Evolutionary conservation across 2,329 filamentous ascomycete genomes (phyloP).

Genomic region (Cercospora berteroae): DNA sequence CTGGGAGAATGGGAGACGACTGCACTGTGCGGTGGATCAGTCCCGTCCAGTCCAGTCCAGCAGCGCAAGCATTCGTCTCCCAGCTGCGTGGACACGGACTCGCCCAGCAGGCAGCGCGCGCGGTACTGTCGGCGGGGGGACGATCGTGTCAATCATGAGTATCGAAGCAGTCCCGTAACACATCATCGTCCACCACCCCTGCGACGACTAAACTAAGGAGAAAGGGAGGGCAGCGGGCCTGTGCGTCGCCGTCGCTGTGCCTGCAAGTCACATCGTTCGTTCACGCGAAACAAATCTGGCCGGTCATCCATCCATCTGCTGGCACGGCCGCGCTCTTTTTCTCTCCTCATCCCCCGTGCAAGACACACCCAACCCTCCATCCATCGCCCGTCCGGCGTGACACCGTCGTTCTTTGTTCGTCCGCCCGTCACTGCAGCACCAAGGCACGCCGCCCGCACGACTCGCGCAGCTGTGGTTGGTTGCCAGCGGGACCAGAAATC

Average conservation of each 20-base stretch:
- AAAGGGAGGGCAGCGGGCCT: slow-evolving; percentile 2
- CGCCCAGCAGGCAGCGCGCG: background rate
- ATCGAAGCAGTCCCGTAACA: background rate
- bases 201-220: slow-evolving; percentile 5
- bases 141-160: slow-evolving; percentile 2
- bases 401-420: slow-evolving; percentile 19
- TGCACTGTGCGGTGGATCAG: background rate
- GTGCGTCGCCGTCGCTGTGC: background rate
- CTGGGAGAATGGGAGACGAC: background rate
- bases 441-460: slow-evolving; percentile 2
- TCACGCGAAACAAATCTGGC: background rate
- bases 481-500: background rate
- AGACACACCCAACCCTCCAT: background rate
- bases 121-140: background rate
- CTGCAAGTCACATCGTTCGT: background rate
- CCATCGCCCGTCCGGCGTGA: background rate
- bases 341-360: background rate
- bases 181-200: background rate
- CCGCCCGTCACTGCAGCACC: slow-evolving; percentile 9
- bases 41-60: background rate
- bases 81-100: background rate
- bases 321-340: background rate
- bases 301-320: background rate
- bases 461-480: background rate
- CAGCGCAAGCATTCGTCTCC: background rate